Conservation (phyloP, 805 yeast genomes). For the Barnettozyma wickerhamii region DNA sequence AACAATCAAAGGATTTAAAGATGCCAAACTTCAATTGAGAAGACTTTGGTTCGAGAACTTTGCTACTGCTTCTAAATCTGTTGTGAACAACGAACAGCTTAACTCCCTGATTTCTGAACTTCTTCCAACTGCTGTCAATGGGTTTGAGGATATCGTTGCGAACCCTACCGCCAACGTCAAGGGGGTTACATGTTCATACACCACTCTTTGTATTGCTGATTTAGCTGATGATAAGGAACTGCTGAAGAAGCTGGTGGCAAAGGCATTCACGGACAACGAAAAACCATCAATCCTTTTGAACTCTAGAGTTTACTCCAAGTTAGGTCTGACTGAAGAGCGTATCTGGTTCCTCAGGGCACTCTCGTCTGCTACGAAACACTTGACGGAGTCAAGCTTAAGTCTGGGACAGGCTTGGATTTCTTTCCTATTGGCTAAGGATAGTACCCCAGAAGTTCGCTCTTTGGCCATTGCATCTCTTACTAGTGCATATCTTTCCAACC, state of each 20-base stretch:
- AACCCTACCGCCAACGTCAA: slow-evolving; percentile 47
- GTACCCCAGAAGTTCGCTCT: slow-evolving; percentile 14
- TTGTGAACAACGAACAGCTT: slow-evolving; percentile 9
- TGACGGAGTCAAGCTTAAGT: slow-evolving; percentile 17
- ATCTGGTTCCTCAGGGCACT: slow-evolving; percentile 51
- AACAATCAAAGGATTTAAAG: slow-evolving; percentile 50
- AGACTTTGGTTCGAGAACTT: slow-evolving; percentile 63
- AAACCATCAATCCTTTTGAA: slow-evolving; percentile 46
- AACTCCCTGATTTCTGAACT: slow-evolving; percentile 17
- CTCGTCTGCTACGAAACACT: slow-evolving; percentile 25
- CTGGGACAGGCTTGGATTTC: slow-evolving; percentile 46
- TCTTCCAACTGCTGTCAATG: slow-evolving; percentile 24
- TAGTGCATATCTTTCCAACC: slow-evolving; percentile 30
- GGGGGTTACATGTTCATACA: slow-evolving; percentile 49
- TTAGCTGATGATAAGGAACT: too few species aligned
- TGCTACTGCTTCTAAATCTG: slow-evolving; percentile 30
- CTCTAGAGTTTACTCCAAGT: slow-evolving; percentile 46
- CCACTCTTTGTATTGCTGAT: slow-evolving; percentile 30
- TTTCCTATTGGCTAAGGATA: slow-evolving; percentile 36
- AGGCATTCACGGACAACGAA: slow-evolving; percentile 32
- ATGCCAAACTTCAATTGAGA: slow-evolving; percentile 58
- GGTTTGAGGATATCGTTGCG: slow-evolving; percentile 40
- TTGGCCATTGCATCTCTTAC: slow-evolving; percentile 25
- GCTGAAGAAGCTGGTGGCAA: too few species aligned
- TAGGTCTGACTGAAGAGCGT: slow-evolving; percentile 40